Evolutionary conservation across 2,329 filamentous ascomycete species (phyloP), one percentile per base, ranked within the genome.

Genomic region (Pezicula neosporulosa): DNA sequence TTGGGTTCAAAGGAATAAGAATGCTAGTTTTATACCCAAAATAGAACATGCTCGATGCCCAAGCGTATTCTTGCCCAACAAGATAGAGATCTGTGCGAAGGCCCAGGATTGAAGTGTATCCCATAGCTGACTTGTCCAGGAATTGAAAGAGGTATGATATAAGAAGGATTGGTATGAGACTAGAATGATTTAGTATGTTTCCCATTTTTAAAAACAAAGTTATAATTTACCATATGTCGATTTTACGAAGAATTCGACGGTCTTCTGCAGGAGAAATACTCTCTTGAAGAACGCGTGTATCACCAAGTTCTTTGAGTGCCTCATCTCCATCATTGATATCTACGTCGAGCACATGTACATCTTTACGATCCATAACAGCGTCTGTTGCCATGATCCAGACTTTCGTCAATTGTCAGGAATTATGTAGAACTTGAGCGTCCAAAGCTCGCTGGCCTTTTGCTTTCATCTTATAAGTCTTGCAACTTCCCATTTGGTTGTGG

Each of bases 31-130:
- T 13, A 12, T 33, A 13, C 27, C 49, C 49, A 39, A 51, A 47
- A 41, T 51, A 48, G 27, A 51, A 51, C 8, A 51, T 41, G 15
- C 19, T 33, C 9, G 33, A 42, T 9, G 44, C 43, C 44, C 44
- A 51, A 12, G 44, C 16, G 30, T 48, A 51, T n/a, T 51, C 44
- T 18, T 66, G 61, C 0, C 64, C 64, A 2, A 56, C 52, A 44
- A 67, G 58, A 33, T 59, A 39, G 37, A 62, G 63, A 49, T 68
- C 66, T 12, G 39, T 56, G 6, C 35, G 33, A 16, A 51, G 35
- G 6, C 44, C 44, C 19, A 45, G 27, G 12, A 45, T 19, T n/a
- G 48, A 13, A 33, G 48, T n/a, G 7, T 49, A 33, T 8, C 38
- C 24, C 13, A 49, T 35, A 6, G 41, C 39, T n/a, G 27, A 19